Conservation (phyloP, 208 protist genomes). For the Strigomonas culicis region DNA sequence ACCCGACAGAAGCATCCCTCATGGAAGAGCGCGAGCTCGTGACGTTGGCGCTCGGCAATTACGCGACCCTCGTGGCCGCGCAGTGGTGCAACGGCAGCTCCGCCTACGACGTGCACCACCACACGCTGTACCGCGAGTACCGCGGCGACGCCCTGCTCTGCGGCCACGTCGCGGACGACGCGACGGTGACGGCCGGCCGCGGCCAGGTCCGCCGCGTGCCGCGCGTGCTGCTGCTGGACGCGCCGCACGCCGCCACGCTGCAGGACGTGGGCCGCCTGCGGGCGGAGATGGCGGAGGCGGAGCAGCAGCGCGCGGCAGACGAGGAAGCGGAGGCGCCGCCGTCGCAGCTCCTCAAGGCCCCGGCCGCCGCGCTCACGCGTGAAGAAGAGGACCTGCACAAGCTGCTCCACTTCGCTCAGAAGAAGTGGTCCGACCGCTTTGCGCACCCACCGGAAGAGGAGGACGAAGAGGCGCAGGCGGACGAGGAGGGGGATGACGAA, state of each 20-base stretch:
- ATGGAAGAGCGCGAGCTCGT: constrained; percentile 62
- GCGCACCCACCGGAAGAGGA: not conserved
- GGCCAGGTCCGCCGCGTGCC: constrained; percentile 37
- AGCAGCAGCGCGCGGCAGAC: constrained; percentile 4
- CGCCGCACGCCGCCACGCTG: constrained; percentile 56
- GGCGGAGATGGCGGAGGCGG: constrained; percentile 8
- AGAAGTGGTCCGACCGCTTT: not conserved
- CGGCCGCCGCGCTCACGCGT: not conserved
- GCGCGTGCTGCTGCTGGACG: constrained; percentile 69
- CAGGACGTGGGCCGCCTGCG: constrained; percentile 23
- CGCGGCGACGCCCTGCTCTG: constrained; percentile 23
- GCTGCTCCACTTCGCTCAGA: not conserved
- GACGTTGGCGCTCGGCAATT: constrained; percentile 83
- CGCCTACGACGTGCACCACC: constrained; percentile 50
- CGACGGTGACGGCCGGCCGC: not conserved
- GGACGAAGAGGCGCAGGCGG: not conserved
- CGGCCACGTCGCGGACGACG: constrained; percentile 15
- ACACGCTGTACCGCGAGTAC: constrained; percentile 70
- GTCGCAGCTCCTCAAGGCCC: not conserved
- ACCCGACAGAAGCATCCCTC: not conserved
- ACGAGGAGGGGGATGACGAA: constrained; percentile 12
- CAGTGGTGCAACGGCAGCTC: constrained; percentile 87
- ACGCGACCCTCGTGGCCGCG: constrained; percentile 74
- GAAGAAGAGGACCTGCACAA: constrained; percentile 7
- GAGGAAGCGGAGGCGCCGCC: not conserved